Conservation (phyloP, 495 filamentous ascomycete genomes). For the Jackrogersella minutella region DNA sequence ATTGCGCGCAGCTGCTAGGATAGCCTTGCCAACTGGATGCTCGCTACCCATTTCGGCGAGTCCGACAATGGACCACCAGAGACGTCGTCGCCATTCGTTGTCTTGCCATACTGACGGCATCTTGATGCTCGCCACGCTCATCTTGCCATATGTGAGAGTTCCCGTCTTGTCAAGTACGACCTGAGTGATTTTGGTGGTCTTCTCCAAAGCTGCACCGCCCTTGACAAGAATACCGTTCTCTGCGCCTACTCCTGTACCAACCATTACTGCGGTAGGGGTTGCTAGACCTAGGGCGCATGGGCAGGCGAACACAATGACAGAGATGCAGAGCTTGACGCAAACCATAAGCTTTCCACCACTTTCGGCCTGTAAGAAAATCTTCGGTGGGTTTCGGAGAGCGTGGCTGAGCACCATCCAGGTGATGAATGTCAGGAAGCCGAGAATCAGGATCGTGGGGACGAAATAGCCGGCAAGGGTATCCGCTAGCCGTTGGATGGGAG, state of each 20-base stretch:
- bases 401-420: constrained; percentile 97
- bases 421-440: constrained; percentile 86
- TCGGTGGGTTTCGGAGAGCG: constrained; percentile 78
- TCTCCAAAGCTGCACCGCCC: constrained; percentile 91
- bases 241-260: constrained; percentile 95
- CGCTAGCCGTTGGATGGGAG: constrained; percentile 93
- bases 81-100: constrained; percentile 69
- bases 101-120: constrained; percentile 73
- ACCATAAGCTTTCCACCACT: constrained; percentile 94
- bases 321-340: constrained; percentile 96
- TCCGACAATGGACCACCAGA: constrained; percentile 96
- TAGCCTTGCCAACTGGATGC: constrained; percentile 91
- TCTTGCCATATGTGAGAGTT: constrained; percentile 91
- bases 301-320: constrained; percentile 98
- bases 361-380: constrained; percentile 80
- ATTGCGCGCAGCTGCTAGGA: constrained; percentile 74
- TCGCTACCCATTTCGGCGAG: constrained; percentile 93
- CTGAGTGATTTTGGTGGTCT: constrained; percentile 87
- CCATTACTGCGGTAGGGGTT: constrained; percentile 98
- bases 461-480: constrained; percentile 94
- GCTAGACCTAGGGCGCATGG: constrained; percentile 94
- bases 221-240: constrained; percentile 97
- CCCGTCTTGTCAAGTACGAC: constrained; percentile 99
- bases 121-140: constrained; percentile 81
- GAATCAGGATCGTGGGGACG: constrained; percentile 84